Base-by-base conservation (phyloP, 1,139 yeast species). In the Sporopachydermia cereana region DNA sequence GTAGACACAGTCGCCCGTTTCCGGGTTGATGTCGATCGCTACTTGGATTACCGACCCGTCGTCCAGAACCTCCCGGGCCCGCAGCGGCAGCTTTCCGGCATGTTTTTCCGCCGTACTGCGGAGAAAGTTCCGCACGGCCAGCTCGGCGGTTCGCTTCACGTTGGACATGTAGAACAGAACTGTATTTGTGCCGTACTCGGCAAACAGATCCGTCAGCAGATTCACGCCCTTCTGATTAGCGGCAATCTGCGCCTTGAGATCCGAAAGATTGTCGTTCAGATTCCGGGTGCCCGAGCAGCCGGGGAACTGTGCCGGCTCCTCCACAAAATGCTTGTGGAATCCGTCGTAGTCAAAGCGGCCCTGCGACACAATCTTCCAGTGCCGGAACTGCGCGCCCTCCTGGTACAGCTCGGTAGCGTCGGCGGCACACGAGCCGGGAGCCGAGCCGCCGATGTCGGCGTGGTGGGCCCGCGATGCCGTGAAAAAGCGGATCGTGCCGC, bases 381-480 rank as follows among this genome's bases (percentile, higher is more conserved):
- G 71, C 48, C 67, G 66, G 47, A 78, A 74, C 44, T 74, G 68
- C 5, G 80, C 84, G 39, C 84, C 84, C 57, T 78, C 84, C 54
- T 78, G 77, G 66, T 73, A 74, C 23, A 78, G 60, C 52, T 71
- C 78, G 50, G 72, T 72, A 20, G 83, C 76, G 51, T 72, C 71
- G 3, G 83, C 78, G 2, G 82, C 79, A 71, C 77, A 76, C 1
- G 84, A 77, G 1, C 84, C 84, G 1, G 84, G 81, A 21, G 76
- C 61, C 43, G 76, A 63, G 29, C 84, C 84, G 36, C 84, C 84
- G 53, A 78, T 77, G 54, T 78, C 84, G 3, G 83, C 74, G 54
- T 78, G 84, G 55, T 78, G 84, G 7, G 83, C 84, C 42, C 84
- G 63, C 2, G 82, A 69, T 1, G 84, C 84, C 25, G 75, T 78